Evolutionary conservation across 2,329 filamentous ascomycete genomes (phyloP).

Genomic region (Fusarium subtropicale): DNA sequence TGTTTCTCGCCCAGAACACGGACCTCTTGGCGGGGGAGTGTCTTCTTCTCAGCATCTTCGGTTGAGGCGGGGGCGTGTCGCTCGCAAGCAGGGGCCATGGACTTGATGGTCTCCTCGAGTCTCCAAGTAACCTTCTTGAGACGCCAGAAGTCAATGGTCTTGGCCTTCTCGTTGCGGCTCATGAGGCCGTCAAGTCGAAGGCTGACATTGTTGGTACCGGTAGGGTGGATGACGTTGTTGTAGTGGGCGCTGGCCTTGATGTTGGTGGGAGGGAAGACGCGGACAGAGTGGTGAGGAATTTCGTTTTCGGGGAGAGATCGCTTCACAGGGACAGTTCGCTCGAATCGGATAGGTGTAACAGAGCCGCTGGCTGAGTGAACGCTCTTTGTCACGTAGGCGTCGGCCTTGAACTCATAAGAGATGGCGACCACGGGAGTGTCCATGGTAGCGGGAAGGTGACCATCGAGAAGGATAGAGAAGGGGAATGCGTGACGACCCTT

Average conservation of each 20-base stretch:
- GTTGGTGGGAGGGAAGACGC: conserved; percentile 96
- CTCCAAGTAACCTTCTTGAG: conserved; percentile 93
- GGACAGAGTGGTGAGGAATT: conserved; percentile 86
- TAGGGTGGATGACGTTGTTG: conserved; percentile 85
- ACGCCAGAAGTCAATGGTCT: conserved; percentile 84
- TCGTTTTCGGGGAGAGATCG: conserved; percentile 81
- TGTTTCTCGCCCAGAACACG: conserved; percentile 84
- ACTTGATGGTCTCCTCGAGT: conserved; percentile 87
- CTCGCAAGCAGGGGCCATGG: conserved; percentile 81
- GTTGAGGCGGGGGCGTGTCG: conserved; percentile 72
- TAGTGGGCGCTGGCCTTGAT: conserved; percentile 88
- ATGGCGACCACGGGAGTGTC: conserved; percentile 79
- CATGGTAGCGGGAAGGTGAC: conserved; percentile 85
- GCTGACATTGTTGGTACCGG: conserved; percentile 81
- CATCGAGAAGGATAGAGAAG: conserved; percentile 87
- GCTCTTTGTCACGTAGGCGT: conserved; percentile 70
- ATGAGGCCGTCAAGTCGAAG: conserved; percentile 90
- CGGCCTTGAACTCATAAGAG: conserved; percentile 81
- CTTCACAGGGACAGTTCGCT: conserved; percentile 77
- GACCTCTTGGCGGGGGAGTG: conserved; percentile 77
- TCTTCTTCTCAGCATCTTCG: conserved; percentile 63
- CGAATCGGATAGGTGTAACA: conserved; percentile 69
- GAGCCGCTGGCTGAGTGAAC: conserved; percentile 52
- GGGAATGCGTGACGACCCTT: conserved; percentile 80
- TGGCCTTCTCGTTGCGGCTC: conserved; percentile 72